These are phyloP conservation scores for Fusarium dlaminii DNA, from an alignment of 2,329 filamentous ascomycete species.

Conservation along the genomic window DNA sequence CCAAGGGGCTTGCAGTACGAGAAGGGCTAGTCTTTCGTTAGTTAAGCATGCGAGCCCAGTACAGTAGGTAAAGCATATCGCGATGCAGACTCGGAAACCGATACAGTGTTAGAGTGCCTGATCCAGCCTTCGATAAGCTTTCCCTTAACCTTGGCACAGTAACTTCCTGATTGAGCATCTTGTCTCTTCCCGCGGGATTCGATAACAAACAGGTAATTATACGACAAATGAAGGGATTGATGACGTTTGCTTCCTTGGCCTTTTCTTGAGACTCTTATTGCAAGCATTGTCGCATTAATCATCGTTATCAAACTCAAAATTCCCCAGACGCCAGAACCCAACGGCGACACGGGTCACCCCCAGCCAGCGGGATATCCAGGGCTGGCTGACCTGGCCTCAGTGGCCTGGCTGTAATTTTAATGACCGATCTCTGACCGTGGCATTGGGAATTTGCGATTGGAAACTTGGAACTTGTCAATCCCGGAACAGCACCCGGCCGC, in stretches of 20 bases:
- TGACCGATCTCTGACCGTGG: constrained; percentile 16
- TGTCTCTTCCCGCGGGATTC: background rate
- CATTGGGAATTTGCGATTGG: constrained; percentile 13
- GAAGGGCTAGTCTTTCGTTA: background rate
- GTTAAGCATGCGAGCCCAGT: background rate
- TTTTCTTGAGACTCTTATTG: background rate
- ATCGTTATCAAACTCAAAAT: constrained; percentile 13
- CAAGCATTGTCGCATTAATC: constrained; percentile 21
- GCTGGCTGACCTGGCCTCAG: background rate
- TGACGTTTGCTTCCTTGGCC: constrained; percentile 12
- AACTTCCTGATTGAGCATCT: background rate
- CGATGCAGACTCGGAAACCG: background rate
- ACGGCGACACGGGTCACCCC: background rate
- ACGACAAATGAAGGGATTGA: background rate
- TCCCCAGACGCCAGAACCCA: background rate
- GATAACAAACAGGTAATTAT: background rate
- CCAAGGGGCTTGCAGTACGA: background rate
- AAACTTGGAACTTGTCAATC: constrained; percentile 22
- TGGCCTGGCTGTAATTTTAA: constrained; percentile 7
- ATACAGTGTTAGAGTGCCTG: background rate
- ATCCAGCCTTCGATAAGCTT: constrained; percentile 18
- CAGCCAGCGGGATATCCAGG: background rate
- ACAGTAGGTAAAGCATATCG: background rate
- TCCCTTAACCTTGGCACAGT: constrained; percentile 1
- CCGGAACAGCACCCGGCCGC: constrained; percentile 9